Percentiles rank a stretch among this genome's conserved stretches.
These are phyloP conservation scores for Talaromyces sp. DNA, from an alignment of 2,329 filamentous ascomycete genomes.

Conservation along the genomic window DNA sequence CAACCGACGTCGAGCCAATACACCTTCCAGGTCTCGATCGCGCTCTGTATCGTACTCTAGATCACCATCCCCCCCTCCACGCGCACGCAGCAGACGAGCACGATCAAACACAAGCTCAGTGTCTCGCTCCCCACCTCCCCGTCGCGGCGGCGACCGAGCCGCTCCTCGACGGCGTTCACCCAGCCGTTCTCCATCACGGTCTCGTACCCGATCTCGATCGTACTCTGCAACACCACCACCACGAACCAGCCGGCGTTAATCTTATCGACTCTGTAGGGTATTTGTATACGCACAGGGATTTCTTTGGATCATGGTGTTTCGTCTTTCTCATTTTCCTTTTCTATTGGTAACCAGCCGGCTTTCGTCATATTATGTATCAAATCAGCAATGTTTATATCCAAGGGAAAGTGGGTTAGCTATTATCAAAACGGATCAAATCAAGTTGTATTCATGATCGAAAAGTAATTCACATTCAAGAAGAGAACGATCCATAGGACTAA, in stretches of 20 bases:
- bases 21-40: constrained; percentile 29
- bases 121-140: constrained; percentile 38
- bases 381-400: not conserved
- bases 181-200: constrained; percentile 37
- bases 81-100: constrained; percentile 16
- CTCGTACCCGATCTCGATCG: constrained; percentile 22
- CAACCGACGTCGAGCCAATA: constrained; percentile 32
- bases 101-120: constrained; percentile 35
- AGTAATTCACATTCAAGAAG: not conserved
- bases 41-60: constrained; percentile 39
- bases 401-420: not conserved
- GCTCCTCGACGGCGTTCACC: constrained; percentile 31
- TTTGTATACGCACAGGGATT: not conserved
- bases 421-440: not conserved
- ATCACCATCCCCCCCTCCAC: constrained; percentile 28
- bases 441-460: not conserved
- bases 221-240: constrained; percentile 14
- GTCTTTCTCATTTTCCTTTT: not conserved
- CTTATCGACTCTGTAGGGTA: constrained; percentile 2
- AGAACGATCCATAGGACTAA: not conserved
- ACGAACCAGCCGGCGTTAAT: constrained; percentile 5
- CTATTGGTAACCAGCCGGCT: not conserved
- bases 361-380: not conserved
- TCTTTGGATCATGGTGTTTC: not conserved
- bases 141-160: constrained; percentile 17